A percentile compares a stretch with the other conserved stretches of the same genome.
These are phyloP conservation scores for Coffea eugenioides DNA, from an alignment of 257 asterid species.

Conservation along the genomic window DNA sequence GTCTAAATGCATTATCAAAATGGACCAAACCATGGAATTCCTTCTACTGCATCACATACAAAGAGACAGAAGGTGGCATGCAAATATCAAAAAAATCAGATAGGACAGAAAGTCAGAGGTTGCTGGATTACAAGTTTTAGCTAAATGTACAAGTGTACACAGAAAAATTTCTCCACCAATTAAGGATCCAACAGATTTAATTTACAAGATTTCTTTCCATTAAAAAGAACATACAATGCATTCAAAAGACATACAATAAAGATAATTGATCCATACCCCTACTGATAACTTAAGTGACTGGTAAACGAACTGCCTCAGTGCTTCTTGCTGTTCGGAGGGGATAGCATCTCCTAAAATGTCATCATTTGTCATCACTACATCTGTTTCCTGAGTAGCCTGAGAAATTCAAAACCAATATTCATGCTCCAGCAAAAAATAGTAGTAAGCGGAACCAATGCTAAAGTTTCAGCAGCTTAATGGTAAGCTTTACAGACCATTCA, in stretches of 20 bases:
- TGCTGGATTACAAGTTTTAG: not conserved
- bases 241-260: not conserved
- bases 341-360: constrained; percentile 85
- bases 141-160: not conserved
- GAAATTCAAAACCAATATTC: constrained; percentile 20
- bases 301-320: constrained; percentile 72
- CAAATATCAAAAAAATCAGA: not conserved
- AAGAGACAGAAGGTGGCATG: not conserved
- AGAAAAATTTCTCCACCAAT: not conserved
- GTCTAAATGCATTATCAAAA: not conserved
- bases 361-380: constrained; percentile 66
- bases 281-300: constrained; percentile 69
- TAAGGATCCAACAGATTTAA: not conserved
- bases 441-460: not conserved
- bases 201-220: not conserved
- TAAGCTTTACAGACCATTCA: not conserved
- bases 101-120: not conserved
- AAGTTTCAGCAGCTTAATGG: not conserved
- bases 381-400: constrained; percentile 75
- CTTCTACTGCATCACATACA: not conserved
- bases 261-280: constrained; percentile 40
- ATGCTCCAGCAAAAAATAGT: not conserved
- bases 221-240: not conserved
- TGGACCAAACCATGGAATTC: not conserved
- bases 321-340: constrained; percentile 70